Base-by-base conservation (phyloP, 2,329 filamentous ascomycete genomes). In the Chrysosporium queenslandicum region DNA sequence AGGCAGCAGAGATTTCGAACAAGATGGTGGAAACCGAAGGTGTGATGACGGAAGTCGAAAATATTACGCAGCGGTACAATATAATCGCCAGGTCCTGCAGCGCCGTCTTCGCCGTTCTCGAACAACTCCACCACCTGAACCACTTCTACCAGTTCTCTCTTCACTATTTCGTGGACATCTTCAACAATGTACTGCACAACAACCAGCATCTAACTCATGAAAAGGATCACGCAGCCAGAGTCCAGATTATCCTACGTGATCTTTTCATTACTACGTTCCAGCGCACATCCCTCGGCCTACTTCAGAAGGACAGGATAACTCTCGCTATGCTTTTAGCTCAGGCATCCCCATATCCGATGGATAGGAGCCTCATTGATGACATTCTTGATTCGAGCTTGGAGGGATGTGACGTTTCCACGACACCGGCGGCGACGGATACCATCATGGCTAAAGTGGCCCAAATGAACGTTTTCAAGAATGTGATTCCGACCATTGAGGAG, bases 71-170 rank as follows among this genome's bases (percentile, higher is more conserved):
- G 60, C 86, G 95, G 68, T 98, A 98, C 77, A 86, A 85, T 65
- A 82, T 94, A 58, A 89, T 98, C 69, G 92, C 92, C 53, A 81
- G 84, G 62, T 91, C 92, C 39, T 98, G 92, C 78, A 96, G 91
- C 72, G 90, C 92, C 52, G 91, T 98, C 39, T 98, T 97, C 67
- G 89, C 94, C 29, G 87, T 98, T 12, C 76, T 98, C 56, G 94
- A 98, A 72, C 91, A 98, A 68, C 80, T 98, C 53, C 91, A 97
- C 70, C 94, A 96, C 66, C 83, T 98, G 67, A 96, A 98, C 68
- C 92, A 97, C 75, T 97, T 97, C 72, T 98, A 98, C 70, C 94
- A 97, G 67, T 98, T 98, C 77, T 98, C 92, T 34, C 78, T 98
- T 55, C 90, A 96, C 69, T 98, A 95, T 72, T 98, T 98, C 72